A percentile compares a stretch with the other conserved stretches of the same genome.
Evolutionary conservation across 164 flowering plant species (phyloP).

Genomic region (Malania oleifera): DNA sequence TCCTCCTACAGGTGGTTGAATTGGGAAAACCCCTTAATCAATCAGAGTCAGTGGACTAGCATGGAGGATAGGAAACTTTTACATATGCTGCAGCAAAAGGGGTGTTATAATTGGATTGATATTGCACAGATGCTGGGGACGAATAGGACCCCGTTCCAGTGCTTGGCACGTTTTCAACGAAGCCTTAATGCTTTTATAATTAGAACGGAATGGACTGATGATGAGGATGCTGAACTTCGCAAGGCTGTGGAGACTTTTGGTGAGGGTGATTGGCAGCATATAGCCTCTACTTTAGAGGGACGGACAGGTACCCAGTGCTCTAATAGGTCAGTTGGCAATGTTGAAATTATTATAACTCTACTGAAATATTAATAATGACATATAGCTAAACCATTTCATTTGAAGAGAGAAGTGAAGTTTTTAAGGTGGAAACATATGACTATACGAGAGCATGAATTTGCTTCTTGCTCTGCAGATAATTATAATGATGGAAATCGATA

Average conservation of each 20-base stretch:
- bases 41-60: slow-evolving; percentile 54
- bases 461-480: no score
- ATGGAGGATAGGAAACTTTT: slow-evolving; percentile 69
- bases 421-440: no score
- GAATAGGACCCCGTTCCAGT: slow-evolving; percentile 84
- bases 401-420: neutral
- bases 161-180: slow-evolving; percentile 82
- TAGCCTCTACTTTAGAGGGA: slow-evolving; percentile 69
- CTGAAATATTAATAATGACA: neutral
- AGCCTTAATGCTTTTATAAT: slow-evolving; percentile 76
- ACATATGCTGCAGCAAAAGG: slow-evolving; percentile 49
- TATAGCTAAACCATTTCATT: neutral
- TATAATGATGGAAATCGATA: no score
- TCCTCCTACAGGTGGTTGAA: slow-evolving; percentile 69
- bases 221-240: slow-evolving; percentile 82
- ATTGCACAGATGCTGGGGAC: slow-evolving; percentile 60
- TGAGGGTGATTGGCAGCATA: slow-evolving; percentile 77
- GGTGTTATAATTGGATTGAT: slow-evolving; percentile 68
- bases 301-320: slow-evolving; percentile 89
- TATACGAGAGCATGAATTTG: no score
- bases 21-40: slow-evolving; percentile 76
- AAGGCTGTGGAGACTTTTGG: slow-evolving; percentile 68
- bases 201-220: slow-evolving; percentile 75
- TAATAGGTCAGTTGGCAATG: slow-evolving; percentile 64
- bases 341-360: neutral